phyloP scores from a whole-genome alignment of 2,329 filamentous ascomycete species.

The Cylindrodendrum hubeiense region DNA sequence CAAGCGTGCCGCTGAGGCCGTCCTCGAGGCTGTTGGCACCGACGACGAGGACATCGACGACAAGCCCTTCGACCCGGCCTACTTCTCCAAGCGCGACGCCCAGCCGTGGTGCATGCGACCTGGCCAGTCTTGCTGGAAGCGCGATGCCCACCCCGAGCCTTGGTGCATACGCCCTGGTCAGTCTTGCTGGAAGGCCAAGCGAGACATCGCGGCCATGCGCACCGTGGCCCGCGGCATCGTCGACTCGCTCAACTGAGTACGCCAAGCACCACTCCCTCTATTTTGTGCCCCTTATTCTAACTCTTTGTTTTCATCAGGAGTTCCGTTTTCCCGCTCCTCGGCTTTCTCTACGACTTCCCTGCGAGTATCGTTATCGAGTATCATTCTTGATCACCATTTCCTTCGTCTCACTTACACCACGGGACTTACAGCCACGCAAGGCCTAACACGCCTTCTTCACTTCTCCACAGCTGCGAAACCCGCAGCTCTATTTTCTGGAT shows the following conservation, averaged over 20 bases:
- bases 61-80: slow-evolving; percentile 48
- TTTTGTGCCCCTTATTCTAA: slow-evolving; percentile 7
- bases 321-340: not conserved
- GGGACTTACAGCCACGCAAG: slow-evolving; percentile 10
- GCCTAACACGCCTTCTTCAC: slow-evolving; percentile 14
- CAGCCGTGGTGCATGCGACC: slow-evolving; percentile 43
- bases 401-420: not conserved
- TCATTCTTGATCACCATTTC: not conserved
- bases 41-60: slow-evolving; percentile 36
- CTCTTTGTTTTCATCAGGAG: not conserved
- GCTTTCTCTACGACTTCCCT: not conserved
- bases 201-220: slow-evolving; percentile 46
- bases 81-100: slow-evolving; percentile 50
- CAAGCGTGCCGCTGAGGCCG: slow-evolving; percentile 46
- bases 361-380: not conserved
- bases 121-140: slow-evolving; percentile 53
- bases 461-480: slow-evolving; percentile 25
- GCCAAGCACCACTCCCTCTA: slow-evolving; percentile 1
- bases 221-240: slow-evolving; percentile 45
- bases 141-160: slow-evolving; percentile 37
- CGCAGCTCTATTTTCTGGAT: slow-evolving; percentile 34
- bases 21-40: slow-evolving; percentile 43
- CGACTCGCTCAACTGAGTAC: slow-evolving; percentile 38
- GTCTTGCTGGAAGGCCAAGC: slow-evolving; percentile 55
- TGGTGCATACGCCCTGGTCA: slow-evolving; percentile 47